These are phyloP conservation scores for Sclerotinia minor DNA, from an alignment of 2,329 filamentous ascomycete species.

Conservation along the genomic window DNA sequence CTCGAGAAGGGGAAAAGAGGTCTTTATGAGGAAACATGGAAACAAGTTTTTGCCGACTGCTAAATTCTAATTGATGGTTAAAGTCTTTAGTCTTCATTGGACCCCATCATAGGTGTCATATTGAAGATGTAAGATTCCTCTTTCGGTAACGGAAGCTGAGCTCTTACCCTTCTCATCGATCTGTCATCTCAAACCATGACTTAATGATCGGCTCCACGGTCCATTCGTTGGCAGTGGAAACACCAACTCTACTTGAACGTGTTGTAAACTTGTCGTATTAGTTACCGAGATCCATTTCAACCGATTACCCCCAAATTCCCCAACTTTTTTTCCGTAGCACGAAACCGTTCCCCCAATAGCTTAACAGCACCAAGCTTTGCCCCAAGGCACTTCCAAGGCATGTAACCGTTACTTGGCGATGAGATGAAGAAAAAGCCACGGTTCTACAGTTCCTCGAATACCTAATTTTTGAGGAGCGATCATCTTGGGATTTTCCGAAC, in stretches of 20 bases:
- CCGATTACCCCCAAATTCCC: background rate
- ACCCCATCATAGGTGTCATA: background rate
- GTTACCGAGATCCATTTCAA: conserved; percentile 7
- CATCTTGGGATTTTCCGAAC: background rate
- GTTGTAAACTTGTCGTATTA: background rate
- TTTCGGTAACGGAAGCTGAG: background rate
- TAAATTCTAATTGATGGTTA: background rate
- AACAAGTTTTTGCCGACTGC: background rate
- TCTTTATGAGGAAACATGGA: background rate
- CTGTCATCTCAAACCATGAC: background rate
- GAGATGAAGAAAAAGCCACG: conserved; percentile 16
- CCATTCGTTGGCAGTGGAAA: background rate
- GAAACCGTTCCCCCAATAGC: conserved; percentile 9
- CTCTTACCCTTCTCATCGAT: background rate
- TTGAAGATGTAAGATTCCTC: background rate
- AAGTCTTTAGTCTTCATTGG: background rate
- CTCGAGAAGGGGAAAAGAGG: background rate
- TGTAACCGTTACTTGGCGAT: conserved; percentile 22
- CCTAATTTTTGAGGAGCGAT: background rate
- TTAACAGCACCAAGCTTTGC: conserved; percentile 25
- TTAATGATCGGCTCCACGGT: background rate
- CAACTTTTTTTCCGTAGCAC: conserved; percentile 5
- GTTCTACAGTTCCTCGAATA: background rate
- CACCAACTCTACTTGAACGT: background rate
- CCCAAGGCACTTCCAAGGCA: conserved; percentile 15